These are phyloP conservation scores for Serpula lacrymans DNA, from an alignment of 768 basidiomycete genomes.

Conservation along the genomic window DNA sequence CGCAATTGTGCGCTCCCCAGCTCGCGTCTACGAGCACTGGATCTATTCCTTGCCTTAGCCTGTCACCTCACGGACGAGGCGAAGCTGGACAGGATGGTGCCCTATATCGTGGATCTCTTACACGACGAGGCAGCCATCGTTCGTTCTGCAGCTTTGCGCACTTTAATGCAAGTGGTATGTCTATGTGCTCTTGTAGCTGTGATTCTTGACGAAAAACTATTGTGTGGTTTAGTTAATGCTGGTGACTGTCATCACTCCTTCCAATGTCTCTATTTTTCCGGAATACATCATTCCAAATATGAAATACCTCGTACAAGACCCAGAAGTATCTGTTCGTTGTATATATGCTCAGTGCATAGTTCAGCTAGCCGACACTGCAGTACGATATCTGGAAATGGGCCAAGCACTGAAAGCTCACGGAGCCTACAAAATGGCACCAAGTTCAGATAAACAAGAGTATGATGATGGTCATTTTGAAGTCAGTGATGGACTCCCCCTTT, in stretches of 20 bases:
- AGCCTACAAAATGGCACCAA: constrained; percentile 55
- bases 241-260: constrained; percentile 69
- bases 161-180: constrained; percentile 80
- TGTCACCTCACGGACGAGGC: constrained; percentile 90
- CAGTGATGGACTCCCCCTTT: constrained; percentile 9
- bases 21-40: constrained; percentile 81
- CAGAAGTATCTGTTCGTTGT: constrained; percentile 78
- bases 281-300: constrained; percentile 96
- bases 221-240: constrained; percentile 40
- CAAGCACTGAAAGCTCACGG: constrained; percentile 88
- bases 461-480: constrained; percentile 84
- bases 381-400: constrained; percentile 89
- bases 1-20: constrained; percentile 84
- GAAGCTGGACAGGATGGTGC: constrained; percentile 89
- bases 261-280: constrained; percentile 73
- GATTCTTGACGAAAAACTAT: no score
- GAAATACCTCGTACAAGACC: constrained; percentile 75
- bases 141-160: constrained; percentile 73
- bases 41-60: constrained; percentile 80
- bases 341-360: constrained; percentile 85
- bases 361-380: constrained; percentile 79
- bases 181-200: neutral
- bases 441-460: constrained; percentile 58
- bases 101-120: constrained; percentile 85
- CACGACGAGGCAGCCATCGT: constrained; percentile 85